Percentiles rank a stretch among this genome's conserved stretches.
These are phyloP conservation scores for Andrographis paniculata DNA, from an alignment of 305 asterid species.

Conservation along the genomic window DNA sequence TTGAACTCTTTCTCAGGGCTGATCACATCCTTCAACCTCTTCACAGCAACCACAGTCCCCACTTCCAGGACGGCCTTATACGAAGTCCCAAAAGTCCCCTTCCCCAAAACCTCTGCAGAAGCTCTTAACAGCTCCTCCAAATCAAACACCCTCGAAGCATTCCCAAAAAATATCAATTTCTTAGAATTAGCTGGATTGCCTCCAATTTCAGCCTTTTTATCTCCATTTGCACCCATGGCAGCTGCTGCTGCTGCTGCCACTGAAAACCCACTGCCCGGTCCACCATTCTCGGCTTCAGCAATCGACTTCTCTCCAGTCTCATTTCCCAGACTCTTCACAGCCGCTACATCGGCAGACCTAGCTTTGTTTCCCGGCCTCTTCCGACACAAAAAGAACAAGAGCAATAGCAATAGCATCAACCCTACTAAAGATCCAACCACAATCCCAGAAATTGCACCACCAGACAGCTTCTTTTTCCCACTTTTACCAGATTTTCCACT, in stretches of 20 bases:
- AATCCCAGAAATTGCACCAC: constrained; percentile 86
- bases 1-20: constrained; percentile 40
- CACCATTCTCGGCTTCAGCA: constrained; percentile 43
- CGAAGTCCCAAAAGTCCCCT: constrained; percentile 58
- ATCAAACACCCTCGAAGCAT: constrained; percentile 32
- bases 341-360: constrained; percentile 50
- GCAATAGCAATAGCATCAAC: constrained; percentile 35
- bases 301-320: constrained; percentile 42
- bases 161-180: constrained; percentile 43
- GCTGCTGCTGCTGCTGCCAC: constrained; percentile 55
- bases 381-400: constrained; percentile 52
- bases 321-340: constrained; percentile 43
- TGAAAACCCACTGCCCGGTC: constrained; percentile 30
- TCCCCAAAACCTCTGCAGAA: constrained; percentile 56
- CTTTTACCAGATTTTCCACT: constrained; percentile 13
- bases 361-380: constrained; percentile 51
- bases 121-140: constrained; percentile 53
- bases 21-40: constrained; percentile 57
- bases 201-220: constrained; percentile 18
- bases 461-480: constrained; percentile 46
- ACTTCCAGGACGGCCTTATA: constrained; percentile 55
- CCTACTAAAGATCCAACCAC: constrained; percentile 83
- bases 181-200: constrained; percentile 22
- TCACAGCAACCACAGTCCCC: constrained; percentile 51
- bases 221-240: constrained; percentile 33